Conservation (phyloP, 441 rosid genomes). For the Dalechampia spathulata region DNA sequence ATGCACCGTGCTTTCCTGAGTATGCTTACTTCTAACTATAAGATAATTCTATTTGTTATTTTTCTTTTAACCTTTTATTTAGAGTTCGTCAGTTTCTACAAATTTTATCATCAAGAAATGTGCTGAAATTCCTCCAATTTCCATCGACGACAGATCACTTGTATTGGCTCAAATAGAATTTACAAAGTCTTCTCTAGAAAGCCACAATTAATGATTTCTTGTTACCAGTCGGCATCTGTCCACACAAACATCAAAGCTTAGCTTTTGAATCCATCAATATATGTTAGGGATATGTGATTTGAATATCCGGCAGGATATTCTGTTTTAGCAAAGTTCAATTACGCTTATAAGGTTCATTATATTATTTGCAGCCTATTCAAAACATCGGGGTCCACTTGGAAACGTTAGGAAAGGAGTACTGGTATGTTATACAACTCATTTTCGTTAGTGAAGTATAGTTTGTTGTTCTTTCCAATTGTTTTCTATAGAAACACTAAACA, state of each 20-base stretch:
- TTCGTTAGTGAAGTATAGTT: not conserved
- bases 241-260: not conserved
- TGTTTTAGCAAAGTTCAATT: not conserved
- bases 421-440: conserved; percentile 39
- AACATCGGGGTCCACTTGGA: conserved; percentile 80
- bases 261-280: not conserved
- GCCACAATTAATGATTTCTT: not conserved
- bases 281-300: not conserved
- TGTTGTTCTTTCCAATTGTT: not conserved
- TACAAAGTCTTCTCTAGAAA: not conserved
- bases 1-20: conserved; percentile 97
- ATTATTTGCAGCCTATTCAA: conserved; percentile 57
- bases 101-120: not conserved
- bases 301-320: not conserved
- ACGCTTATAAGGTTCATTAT: conserved; percentile 10
- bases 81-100: not conserved
- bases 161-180: not conserved
- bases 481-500: not conserved
- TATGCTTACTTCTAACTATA: conserved; percentile 33
- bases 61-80: not conserved
- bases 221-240: not conserved
- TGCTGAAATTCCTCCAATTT: not conserved
- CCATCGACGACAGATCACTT: not conserved
- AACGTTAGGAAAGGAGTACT: conserved; percentile 97
- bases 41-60: conserved; percentile 3